A percentile compares a stretch with the other conserved stretches of the same genome.
These are phyloP conservation scores for Schizochytrium sp. DNA, from an alignment of 108 stramenopile genomes.

Conservation along the genomic window DNA sequence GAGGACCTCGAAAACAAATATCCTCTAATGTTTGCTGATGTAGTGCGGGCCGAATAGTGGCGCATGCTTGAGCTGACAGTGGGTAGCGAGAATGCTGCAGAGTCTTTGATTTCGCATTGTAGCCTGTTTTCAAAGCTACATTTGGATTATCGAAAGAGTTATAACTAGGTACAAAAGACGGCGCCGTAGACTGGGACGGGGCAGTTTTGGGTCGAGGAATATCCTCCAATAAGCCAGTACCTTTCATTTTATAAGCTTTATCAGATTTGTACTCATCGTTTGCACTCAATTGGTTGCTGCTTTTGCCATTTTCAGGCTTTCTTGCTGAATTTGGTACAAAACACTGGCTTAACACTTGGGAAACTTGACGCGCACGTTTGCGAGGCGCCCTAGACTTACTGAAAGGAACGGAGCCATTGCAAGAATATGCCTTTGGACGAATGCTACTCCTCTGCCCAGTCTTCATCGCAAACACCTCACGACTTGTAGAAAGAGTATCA, in stretches of 20 bases:
- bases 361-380: constrained; percentile 14
- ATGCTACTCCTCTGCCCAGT: no score
- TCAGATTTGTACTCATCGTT: no score
- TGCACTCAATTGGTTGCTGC: no score
- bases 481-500: no score
- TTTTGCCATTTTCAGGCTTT: no score
- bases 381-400: neutral
- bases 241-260: no score
- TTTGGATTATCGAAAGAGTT: neutral
- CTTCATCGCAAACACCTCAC: no score
- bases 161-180: neutral
- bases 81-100: constrained; percentile 15
- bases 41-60: neutral
- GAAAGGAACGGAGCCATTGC: no score
- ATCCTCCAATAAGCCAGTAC: no score
- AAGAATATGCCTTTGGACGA: no score
- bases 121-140: neutral
- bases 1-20: neutral
- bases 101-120: neutral
- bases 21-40: neutral
- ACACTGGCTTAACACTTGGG: neutral
- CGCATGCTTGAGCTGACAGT: neutral
- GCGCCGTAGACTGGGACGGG: neutral
- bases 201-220: neutral
- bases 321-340: neutral